phyloP scores from a whole-genome alignment of 2,329 filamentous ascomycete species.

The Xylariaceae sp. region DNA sequence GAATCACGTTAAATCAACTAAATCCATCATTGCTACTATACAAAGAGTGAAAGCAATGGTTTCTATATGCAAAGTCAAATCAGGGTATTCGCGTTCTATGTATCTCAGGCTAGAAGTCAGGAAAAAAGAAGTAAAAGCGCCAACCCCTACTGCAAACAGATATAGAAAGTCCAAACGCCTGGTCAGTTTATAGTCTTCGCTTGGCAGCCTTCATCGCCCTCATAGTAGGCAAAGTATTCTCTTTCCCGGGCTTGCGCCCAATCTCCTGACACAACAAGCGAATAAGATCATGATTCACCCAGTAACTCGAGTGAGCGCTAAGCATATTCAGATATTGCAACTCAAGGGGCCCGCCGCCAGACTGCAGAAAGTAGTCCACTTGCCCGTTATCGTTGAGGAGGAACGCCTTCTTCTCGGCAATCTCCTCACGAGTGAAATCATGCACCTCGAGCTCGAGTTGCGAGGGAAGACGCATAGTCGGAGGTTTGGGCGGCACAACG shows the following conservation, averaged over 20 bases:
- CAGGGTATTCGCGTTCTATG: conserved; percentile 23
- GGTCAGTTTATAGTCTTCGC: conserved; percentile 28
- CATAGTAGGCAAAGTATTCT: conserved; percentile 54
- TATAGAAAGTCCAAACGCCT: conserved; percentile 15
- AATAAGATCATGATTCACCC: conserved; percentile 84
- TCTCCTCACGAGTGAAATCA: conserved; percentile 87
- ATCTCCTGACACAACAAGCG: conserved; percentile 85
- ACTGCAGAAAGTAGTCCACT: conserved; percentile 83
- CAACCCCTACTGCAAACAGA: conserved; percentile 1
- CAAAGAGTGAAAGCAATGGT: too few species aligned
- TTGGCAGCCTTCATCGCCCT: conserved; percentile 53
- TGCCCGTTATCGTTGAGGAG: conserved; percentile 95
- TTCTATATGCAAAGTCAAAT: too few species aligned
- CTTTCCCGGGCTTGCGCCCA: conserved; percentile 67
- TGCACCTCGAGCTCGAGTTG: conserved; percentile 92
- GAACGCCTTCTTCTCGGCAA: conserved; percentile 83
- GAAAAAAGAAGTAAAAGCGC: conserved; percentile 5
- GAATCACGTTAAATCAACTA: too few species aligned
- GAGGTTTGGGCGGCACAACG: conserved; percentile 32
- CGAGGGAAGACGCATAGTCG: conserved; percentile 50
- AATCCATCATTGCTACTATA: too few species aligned
- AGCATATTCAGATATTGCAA: conserved; percentile 98
- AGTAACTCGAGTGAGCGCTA: conserved; percentile 91
- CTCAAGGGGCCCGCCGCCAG: conserved; percentile 81
- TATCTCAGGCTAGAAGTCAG: conserved; percentile 9